Conservation (phyloP, 1,284 basidiomycete genomes). For the Leccinum pseudoinsigne region DNA sequence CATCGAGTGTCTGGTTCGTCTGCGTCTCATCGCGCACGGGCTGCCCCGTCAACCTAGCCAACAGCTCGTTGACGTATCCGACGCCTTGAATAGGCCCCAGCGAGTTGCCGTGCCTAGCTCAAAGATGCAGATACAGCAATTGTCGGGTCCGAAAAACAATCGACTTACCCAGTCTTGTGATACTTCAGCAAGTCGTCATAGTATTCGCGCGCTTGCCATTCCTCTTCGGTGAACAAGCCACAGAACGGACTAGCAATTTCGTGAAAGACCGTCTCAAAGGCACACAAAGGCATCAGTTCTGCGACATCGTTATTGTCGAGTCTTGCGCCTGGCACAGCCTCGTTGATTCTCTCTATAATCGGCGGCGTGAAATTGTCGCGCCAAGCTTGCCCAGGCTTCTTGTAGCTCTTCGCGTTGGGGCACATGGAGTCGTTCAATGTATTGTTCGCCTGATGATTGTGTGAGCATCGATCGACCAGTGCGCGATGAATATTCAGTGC, state of each 20-base stretch:
- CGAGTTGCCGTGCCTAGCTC: constrained; percentile 57
- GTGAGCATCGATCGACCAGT: neutral
- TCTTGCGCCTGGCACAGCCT: constrained; percentile 58
- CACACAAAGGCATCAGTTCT: constrained; percentile 72
- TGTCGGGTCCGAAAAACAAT: neutral
- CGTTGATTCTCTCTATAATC: constrained; percentile 64
- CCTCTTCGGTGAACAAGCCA: constrained; percentile 55
- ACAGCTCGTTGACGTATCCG: constrained; percentile 83
- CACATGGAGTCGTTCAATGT: constrained; percentile 76
- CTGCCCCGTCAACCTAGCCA: constrained; percentile 72
- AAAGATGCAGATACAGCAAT: constrained; percentile 1
- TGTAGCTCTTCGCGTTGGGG: constrained; percentile 51
- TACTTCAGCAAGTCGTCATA: constrained; percentile 75
- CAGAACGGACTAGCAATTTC: constrained; percentile 69
- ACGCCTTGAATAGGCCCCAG: constrained; percentile 77
- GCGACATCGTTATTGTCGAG: constrained; percentile 57
- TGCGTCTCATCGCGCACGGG: constrained; percentile 71
- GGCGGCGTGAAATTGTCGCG: constrained; percentile 53
- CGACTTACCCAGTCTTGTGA: constrained; percentile 64
- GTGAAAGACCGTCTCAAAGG: constrained; percentile 72
- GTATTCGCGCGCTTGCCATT: constrained; percentile 71
- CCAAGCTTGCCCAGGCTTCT: constrained; percentile 51
- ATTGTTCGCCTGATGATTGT: constrained; percentile 53
- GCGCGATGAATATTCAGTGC: constrained; percentile 11
- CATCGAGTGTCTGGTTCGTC: constrained; percentile 78